Evolutionary conservation across 345 rosid genomes (phyloP).

Genomic region (Melaleuca alternifolia): DNA sequence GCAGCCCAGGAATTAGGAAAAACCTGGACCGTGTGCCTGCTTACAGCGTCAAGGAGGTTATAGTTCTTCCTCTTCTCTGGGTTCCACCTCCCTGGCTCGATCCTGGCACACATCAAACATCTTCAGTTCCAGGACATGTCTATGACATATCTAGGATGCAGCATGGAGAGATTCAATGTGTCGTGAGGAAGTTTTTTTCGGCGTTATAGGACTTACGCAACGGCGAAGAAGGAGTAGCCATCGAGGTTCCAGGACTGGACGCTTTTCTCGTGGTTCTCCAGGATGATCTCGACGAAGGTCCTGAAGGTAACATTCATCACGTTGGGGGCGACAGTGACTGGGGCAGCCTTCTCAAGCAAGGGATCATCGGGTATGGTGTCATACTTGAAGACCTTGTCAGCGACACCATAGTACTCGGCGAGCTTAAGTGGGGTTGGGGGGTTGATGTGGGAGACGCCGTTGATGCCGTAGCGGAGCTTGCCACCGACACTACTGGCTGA

Average conservation of each 20-base stretch:
- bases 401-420: slow-evolving; percentile 4
- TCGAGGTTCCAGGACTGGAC: slow-evolving; percentile 11
- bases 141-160: neutral
- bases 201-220: neutral
- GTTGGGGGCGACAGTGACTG: neutral
- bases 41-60: slow-evolving; percentile 14
- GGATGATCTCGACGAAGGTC: slow-evolving; percentile 12
- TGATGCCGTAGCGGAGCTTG: slow-evolving; percentile 9
- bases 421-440: slow-evolving; percentile 7
- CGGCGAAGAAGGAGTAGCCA: slow-evolving; percentile 12
- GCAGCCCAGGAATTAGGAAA: slow-evolving; percentile 16
- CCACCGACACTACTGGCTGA: neutral
- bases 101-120: neutral
- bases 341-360: neutral
- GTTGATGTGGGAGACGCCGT: slow-evolving; percentile 11
- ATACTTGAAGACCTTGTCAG: slow-evolving; percentile 7
- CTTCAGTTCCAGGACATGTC: neutral
- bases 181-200: neutral
- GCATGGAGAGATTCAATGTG: neutral
- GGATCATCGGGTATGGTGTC: slow-evolving; percentile 5
- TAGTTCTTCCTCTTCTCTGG: slow-evolving; percentile 12
- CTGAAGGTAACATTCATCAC: slow-evolving; percentile 10
- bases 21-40: slow-evolving; percentile 17
- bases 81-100: slow-evolving; percentile 17
- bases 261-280: slow-evolving; percentile 19